Evolutionary conservation across 257 asterid species (phyloP).

Genomic region (Anisodus tanguticus): DNA sequence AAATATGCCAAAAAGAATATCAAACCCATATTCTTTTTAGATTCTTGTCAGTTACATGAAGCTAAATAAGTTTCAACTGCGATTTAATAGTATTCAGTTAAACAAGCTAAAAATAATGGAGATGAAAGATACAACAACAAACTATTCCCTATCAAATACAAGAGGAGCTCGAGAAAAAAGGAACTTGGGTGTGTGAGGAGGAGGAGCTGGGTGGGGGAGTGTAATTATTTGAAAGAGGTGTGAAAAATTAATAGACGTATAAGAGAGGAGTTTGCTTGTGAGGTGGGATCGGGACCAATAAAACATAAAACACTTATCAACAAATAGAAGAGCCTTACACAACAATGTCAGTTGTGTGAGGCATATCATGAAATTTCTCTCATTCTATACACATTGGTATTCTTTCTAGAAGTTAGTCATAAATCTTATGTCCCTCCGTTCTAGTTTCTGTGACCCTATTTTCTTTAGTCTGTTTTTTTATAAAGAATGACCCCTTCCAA

Average conservation of each 20-base stretch:
- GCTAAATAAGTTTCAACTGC: background rate
- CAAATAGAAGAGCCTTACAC: background rate
- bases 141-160: background rate
- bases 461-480: background rate
- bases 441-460: background rate
- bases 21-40: background rate
- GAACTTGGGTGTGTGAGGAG: slow-evolving; percentile 10
- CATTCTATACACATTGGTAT: background rate
- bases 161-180: background rate
- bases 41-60: background rate
- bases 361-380: background rate
- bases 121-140: background rate
- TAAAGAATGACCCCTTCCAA: slow-evolving; percentile 1
- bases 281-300: background rate
- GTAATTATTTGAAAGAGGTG: background rate
- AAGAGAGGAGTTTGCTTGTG: background rate
- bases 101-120: background rate
- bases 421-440: background rate
- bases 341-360: background rate
- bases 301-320: background rate
- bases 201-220: background rate
- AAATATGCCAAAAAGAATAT: slow-evolving; percentile 19
- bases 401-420: slow-evolving; percentile 5
- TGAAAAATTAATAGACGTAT: background rate
- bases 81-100: background rate